A percentile compares a stretch with the other conserved stretches of the same genome.
phyloP scores from a whole-genome alignment of 495 filamentous ascomycete genomes.

The Darksidea phi region DNA sequence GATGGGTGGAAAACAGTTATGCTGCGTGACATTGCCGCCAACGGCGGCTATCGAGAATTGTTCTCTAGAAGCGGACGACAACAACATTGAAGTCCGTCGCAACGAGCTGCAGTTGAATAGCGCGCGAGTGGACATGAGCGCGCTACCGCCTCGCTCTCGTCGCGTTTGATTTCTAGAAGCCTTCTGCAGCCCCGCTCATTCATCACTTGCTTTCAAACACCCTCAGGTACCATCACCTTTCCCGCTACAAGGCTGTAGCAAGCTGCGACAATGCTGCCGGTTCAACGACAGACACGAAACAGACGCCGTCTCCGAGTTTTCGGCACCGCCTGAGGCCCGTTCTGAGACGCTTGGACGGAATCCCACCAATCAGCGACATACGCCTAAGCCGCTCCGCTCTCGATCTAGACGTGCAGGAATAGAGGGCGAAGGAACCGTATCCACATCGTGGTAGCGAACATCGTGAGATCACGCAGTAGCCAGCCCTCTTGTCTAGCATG shows the following conservation, averaged over 20 bases:
- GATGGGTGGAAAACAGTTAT: not conserved
- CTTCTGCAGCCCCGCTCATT: not conserved
- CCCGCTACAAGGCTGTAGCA: not conserved
- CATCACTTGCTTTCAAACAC: not conserved
- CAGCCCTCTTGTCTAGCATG: not conserved
- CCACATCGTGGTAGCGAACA: no score
- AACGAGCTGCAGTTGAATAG: not conserved
- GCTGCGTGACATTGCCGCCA: constrained; percentile 10
- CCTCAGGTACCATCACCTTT: not conserved
- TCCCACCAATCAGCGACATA: constrained; percentile 25
- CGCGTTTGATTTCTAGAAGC: constrained; percentile 5
- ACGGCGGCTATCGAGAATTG: not conserved
- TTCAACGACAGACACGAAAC: constrained; percentile 10
- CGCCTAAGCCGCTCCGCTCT: constrained; percentile 7
- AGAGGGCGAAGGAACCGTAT: not conserved
- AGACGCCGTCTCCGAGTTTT: constrained; percentile 27
- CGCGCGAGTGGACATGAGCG: not conserved
- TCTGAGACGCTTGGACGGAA: not conserved
- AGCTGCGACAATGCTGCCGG: constrained; percentile 1
- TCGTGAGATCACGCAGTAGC: no score
- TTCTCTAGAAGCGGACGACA: not conserved
- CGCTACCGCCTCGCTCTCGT: not conserved
- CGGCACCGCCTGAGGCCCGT: constrained; percentile 19
- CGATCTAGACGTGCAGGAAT: not conserved
- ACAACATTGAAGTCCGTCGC: no score